These are phyloP conservation scores for Blastobotrys persicus DNA, from an alignment of 1,139 yeast species.

Conservation along the genomic window DNA sequence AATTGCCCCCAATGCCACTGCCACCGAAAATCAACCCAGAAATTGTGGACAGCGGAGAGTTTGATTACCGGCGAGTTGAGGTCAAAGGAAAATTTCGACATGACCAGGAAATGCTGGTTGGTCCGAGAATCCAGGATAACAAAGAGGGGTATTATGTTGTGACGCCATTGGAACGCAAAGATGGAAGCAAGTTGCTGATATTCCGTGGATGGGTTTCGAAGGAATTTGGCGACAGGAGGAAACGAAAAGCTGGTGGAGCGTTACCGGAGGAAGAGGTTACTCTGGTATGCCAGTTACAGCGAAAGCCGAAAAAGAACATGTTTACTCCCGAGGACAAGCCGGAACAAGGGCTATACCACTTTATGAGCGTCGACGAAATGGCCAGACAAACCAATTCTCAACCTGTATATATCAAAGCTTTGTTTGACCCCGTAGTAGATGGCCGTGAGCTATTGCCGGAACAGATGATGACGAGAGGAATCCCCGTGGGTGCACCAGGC, in stretches of 20 bases:
- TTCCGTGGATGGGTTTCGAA: slow-evolving; percentile 94
- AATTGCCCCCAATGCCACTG: slow-evolving; percentile 66
- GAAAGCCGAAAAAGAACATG: slow-evolving; percentile 64
- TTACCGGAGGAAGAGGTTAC: slow-evolving; percentile 73
- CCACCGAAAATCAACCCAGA: slow-evolving; percentile 47
- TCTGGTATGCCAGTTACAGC: slow-evolving; percentile 69
- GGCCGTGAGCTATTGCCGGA: slow-evolving; percentile 32
- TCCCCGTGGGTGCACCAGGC: slow-evolving; percentile 83
- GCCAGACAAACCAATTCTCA: slow-evolving; percentile 62
- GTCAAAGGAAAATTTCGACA: slow-evolving; percentile 79
- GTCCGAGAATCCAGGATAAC: slow-evolving; percentile 80
- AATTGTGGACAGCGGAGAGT: slow-evolving; percentile 54
- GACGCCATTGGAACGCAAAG: slow-evolving; percentile 75
- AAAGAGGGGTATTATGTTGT: slow-evolving; percentile 74
- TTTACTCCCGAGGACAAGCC: slow-evolving; percentile 79
- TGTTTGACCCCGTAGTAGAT: slow-evolving; percentile 33
- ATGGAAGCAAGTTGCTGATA: slow-evolving; percentile 69
- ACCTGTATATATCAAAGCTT: slow-evolving; percentile 76
- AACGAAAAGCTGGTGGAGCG: slow-evolving; percentile 57
- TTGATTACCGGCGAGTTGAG: slow-evolving; percentile 76
- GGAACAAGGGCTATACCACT: slow-evolving; percentile 53
- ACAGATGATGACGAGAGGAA: slow-evolving; percentile 62
- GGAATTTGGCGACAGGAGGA: slow-evolving; percentile 62
- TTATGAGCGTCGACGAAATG: slow-evolving; percentile 82
- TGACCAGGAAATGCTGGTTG: slow-evolving; percentile 84